Conservation (phyloP, 1,284 basidiomycete genomes). For the Xerocomus amazonicus region DNA sequence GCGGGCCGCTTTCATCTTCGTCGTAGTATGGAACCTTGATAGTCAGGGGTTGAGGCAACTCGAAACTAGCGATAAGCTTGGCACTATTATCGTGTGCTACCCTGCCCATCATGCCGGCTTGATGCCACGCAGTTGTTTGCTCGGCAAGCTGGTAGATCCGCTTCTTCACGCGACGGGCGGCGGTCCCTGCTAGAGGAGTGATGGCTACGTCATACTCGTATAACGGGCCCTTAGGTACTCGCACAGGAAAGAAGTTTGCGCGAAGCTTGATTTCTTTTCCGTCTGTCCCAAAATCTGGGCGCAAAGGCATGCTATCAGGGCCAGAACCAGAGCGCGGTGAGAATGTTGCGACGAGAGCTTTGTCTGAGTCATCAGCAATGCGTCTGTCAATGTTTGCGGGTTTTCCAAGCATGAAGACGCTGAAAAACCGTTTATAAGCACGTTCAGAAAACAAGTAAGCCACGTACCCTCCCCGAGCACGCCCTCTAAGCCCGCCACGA, state of each 20-base stretch:
- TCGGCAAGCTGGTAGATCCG: constrained; percentile 74
- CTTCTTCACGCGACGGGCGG: constrained; percentile 55
- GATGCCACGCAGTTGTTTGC: constrained; percentile 50
- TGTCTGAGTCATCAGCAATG: constrained; percentile 54
- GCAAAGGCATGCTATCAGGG: constrained; percentile 55
- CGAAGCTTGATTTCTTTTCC: constrained; percentile 62
- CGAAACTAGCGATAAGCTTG: constrained; percentile 57
- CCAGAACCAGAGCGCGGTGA: constrained; percentile 31
- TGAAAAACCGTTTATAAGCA: constrained; percentile 27
- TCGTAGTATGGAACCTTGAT: constrained; percentile 60
- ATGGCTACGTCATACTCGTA: constrained; percentile 70
- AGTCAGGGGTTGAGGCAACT: constrained; percentile 54
- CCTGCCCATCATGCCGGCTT: constrained; percentile 45
- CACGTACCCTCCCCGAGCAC: constrained; percentile 50
- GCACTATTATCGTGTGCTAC: constrained; percentile 70
- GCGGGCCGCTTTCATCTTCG: constrained; percentile 55
- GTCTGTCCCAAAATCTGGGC: constrained; percentile 62
- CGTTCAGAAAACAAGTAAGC: not conserved
- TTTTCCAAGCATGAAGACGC: constrained; percentile 49
- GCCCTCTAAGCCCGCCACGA: constrained; percentile 33
- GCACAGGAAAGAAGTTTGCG: constrained; percentile 72
- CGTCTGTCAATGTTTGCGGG: constrained; percentile 57
- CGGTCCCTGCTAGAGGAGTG: constrained; percentile 47
- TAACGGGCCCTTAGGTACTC: constrained; percentile 55
- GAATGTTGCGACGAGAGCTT: constrained; percentile 52